These are phyloP conservation scores for Lepidium sativum DNA, from an alignment of 345 rosid species.

Conservation along the genomic window DNA sequence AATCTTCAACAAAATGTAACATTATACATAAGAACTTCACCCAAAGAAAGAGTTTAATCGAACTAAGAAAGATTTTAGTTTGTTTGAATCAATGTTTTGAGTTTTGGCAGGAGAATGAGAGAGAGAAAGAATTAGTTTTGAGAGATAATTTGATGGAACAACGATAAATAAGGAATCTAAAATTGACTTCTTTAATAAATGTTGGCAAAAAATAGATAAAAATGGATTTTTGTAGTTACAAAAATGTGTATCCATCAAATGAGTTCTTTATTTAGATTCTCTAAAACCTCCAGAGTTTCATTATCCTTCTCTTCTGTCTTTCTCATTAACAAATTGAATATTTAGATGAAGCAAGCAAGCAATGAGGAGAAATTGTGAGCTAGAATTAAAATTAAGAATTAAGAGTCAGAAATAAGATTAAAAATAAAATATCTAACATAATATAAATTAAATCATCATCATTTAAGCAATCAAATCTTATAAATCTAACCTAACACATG, in stretches of 20 bases:
- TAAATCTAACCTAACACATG: background rate
- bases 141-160: slow-evolving; percentile 13
- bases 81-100: slow-evolving; percentile 5
- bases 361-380: background rate
- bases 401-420: background rate
- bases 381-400: background rate
- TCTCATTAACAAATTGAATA: background rate
- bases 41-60: background rate
- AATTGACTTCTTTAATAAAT: slow-evolving; percentile 20
- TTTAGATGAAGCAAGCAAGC: background rate
- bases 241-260: background rate
- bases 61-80: background rate
- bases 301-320: background rate
- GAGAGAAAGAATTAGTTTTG: background rate
- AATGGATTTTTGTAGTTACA: slow-evolving; percentile 5
- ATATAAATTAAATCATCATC: background rate
- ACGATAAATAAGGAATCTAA: slow-evolving; percentile 21
- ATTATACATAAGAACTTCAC: background rate
- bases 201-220: slow-evolving; percentile 8
- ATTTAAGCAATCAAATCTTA: background rate
- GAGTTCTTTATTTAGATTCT: slow-evolving; percentile 8
- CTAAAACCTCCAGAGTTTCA: slow-evolving; percentile 4
- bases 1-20: background rate
- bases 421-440: background rate
- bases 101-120: slow-evolving; percentile 1